These are phyloP conservation scores for Plasmodium gallinaceum DNA, from an alignment of 169 alveolate species.

Conservation along the genomic window DNA sequence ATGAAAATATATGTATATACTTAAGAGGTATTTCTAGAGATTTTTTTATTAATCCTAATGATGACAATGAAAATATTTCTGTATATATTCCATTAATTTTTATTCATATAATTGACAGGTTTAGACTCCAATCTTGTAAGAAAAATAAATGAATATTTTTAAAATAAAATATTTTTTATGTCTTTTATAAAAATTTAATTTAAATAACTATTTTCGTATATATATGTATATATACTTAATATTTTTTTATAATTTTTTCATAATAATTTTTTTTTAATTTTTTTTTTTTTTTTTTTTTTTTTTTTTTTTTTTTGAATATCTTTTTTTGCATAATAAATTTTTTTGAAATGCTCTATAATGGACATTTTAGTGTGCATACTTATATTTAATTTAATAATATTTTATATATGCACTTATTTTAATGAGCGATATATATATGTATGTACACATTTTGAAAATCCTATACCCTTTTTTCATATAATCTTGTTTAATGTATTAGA, in stretches of 20 bases:
- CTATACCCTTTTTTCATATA: no score
- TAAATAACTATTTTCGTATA: background rate
- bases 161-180: background rate
- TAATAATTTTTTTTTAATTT: no score
- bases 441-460: no score
- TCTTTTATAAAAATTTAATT: background rate
- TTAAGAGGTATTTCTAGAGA: conserved; percentile 43
- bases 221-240: background rate
- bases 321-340: no score
- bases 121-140: conserved; percentile 68
- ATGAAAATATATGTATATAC: conserved; percentile 63
- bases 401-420: background rate
- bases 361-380: background rate
- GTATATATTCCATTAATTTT: conserved; percentile 48
- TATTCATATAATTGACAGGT: conserved; percentile 58
- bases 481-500: no score
- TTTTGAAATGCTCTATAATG: no score
- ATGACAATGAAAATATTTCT: conserved; percentile 45
- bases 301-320: no score
- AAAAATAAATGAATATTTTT: background rate
- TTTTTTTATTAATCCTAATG: conserved; percentile 62
- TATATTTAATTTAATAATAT: background rate
- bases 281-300: no score
- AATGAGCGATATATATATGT: no score
- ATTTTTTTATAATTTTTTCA: no score